Conservation (phyloP, 2,329 filamentous ascomycete genomes). For the Diaporthe citrichinensis region DNA sequence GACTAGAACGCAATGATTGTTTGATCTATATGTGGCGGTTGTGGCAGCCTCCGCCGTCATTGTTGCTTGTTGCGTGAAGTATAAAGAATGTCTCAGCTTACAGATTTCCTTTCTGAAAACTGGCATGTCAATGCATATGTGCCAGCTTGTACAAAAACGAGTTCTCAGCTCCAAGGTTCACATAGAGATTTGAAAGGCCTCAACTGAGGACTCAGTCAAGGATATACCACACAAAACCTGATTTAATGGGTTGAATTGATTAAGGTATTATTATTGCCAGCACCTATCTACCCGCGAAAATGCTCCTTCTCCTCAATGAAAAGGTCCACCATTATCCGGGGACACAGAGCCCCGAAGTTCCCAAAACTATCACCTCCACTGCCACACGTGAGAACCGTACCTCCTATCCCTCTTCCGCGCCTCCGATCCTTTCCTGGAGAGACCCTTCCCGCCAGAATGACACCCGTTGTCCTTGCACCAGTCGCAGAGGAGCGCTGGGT, state of each 20-base stretch:
- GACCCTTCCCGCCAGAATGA: background rate
- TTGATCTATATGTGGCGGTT: background rate
- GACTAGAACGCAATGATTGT: background rate
- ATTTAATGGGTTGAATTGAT: background rate
- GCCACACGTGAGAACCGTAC: background rate
- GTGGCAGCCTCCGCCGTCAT: background rate
- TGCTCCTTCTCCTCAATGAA: background rate
- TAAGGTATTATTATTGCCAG: background rate
- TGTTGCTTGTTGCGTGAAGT: background rate
- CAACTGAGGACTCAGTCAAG: background rate
- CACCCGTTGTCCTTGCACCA: slow-evolving; percentile 31
- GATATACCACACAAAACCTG: background rate
- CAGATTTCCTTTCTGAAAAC: background rate
- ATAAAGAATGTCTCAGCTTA: background rate
- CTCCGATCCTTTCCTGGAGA: background rate
- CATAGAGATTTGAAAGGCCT: background rate
- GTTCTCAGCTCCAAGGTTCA: background rate
- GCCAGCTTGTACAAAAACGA: background rate
- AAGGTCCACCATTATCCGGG: background rate
- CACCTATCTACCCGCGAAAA: background rate
- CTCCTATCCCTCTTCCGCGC: background rate
- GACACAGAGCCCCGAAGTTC: background rate
- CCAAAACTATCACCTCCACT: background rate
- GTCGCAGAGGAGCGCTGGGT: slow-evolving; percentile 27
- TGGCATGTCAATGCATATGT: background rate